phyloP scores from a whole-genome alignment of 2,329 filamentous ascomycete species.

The Trichoderma sp. region DNA sequence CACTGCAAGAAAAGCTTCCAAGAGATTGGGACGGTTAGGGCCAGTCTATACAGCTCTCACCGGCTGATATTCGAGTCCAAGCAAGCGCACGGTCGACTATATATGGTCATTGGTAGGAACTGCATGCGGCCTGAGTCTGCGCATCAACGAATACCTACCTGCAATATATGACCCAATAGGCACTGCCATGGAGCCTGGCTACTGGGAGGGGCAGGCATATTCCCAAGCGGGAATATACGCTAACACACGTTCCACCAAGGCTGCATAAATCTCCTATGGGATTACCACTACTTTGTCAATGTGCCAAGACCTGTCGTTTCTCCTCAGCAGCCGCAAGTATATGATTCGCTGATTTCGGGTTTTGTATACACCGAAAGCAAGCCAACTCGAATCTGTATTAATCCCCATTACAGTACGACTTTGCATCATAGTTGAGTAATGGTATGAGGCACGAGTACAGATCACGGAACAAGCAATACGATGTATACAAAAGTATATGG shows the following conservation, averaged over 20 bases:
- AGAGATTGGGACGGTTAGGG: background rate
- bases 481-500: background rate
- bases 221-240: background rate
- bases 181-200: background rate
- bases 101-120: background rate
- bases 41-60: background rate
- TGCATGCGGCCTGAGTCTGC: background rate
- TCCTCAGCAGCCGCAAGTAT: background rate
- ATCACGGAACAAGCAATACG: background rate
- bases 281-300: background rate
- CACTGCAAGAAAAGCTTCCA: background rate
- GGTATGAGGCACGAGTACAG: background rate
- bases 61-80: background rate
- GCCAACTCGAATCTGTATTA: background rate
- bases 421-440: background rate
- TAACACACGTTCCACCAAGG: background rate
- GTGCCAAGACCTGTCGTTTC: background rate
- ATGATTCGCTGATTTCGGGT: conserved; percentile 5
- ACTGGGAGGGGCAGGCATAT: background rate
- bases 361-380: background rate
- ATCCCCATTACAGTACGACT: background rate
- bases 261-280: conserved; percentile 17
- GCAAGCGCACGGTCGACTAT: background rate
- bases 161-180: background rate
- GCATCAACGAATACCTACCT: background rate